Conservation (phyloP, 768 basidiomycete genomes). For the Pulveroboletus sp. region DNA sequence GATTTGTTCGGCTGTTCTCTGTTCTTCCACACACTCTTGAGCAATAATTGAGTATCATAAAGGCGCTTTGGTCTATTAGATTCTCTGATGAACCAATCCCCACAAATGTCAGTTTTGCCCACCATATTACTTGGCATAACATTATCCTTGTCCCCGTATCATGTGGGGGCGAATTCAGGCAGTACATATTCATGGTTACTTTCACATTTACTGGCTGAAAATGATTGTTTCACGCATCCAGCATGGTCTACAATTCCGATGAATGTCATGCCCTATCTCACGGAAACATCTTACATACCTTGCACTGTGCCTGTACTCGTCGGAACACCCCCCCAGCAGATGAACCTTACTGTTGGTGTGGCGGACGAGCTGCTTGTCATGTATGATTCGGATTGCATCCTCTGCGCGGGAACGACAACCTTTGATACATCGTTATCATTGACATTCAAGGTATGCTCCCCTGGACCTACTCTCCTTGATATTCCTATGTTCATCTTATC, state of each 20-base stretch:
- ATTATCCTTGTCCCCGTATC: not conserved
- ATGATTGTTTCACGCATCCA: constrained; percentile 1
- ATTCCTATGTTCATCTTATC: not conserved
- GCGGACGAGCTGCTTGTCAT: constrained; percentile 11
- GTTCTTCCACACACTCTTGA: too few relatives aligned
- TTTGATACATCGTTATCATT: constrained; percentile 25
- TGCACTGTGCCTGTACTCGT: constrained; percentile 18
- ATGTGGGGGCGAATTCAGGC: constrained; percentile 12
- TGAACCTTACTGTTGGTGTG: constrained; percentile 24
- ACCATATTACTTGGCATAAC: too few relatives aligned
- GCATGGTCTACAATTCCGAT: constrained; percentile 27
- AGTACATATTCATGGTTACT: constrained; percentile 3
- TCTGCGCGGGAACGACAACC: constrained; percentile 20
- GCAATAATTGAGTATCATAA: too few relatives aligned
- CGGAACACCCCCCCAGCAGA: constrained; percentile 27
- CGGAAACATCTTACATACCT: constrained; percentile 8
- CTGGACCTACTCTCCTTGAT: not conserved
- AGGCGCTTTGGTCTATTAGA: too few relatives aligned
- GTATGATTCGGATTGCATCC: constrained; percentile 23
- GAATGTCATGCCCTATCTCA: constrained; percentile 16
- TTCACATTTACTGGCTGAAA: not conserved
- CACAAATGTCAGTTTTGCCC: too few relatives aligned
- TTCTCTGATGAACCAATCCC: too few relatives aligned
- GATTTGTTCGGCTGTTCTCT: too few relatives aligned
- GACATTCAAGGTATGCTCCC: constrained; percentile 22